Evolutionary conservation across 2,329 filamentous ascomycete species (phyloP), one percentile per base, ranked within the genome.

Genomic region (Penicillium sp.): DNA sequence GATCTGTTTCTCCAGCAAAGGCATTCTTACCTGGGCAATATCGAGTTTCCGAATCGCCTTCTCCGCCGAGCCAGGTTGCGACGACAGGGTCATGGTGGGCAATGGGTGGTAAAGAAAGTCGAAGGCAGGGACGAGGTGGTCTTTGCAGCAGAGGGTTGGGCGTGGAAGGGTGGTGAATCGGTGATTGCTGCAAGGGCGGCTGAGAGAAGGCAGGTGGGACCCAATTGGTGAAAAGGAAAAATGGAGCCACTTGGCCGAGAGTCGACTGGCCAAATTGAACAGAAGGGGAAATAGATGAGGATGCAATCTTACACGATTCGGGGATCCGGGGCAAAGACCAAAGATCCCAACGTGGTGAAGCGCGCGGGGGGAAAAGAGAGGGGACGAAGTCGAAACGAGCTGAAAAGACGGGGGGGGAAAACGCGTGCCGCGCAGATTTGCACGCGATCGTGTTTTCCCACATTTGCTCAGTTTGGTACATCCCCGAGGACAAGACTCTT

Each of bases 11-110:
- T 49, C 31, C 22, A 19, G 39, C 49, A 43, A 27, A 35, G 4
- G 16, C 31, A 31, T 53, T 46, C 73, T 65, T 69, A 77, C 75
- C 70, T 77, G 75, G 36, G 75, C 73, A 59, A 77, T 73, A 64
- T 77, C 75, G 50, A 77, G 75, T 68, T 77, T 77, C 55, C 73
- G 75, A 62, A 76, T 73, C 6, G 74, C 71, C 64, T 73, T 74
- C 63, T 76, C 73, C 43, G 71, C 70, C 53, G 70, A 73, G 51
- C 67, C 66, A 52, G 72, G 69, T 56, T 69, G 70, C 39, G 65
- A 66, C 41, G 64, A 66, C 43, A 70, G 62, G 58, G 69, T 63
- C 74, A 77, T 77, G 67, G 60, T 64, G 60, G 58, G 56, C 52
- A 67, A 36, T 56, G 58, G 43, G n/a, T 18, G 24, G 40, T 37